Conservation (phyloP, 1,284 basidiomycete genomes). For the Boletus holoroseus region DNA sequence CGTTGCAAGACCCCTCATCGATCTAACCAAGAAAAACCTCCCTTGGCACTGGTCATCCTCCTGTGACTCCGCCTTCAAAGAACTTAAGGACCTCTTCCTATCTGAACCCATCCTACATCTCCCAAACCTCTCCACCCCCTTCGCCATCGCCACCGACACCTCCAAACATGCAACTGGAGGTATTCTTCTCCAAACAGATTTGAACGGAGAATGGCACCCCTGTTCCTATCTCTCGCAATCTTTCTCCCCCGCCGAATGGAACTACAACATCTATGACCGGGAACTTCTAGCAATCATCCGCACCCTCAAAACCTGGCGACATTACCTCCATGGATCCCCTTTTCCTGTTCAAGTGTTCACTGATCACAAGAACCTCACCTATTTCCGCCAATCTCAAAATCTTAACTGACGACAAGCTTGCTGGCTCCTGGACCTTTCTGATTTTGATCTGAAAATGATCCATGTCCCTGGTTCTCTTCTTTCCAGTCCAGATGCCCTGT, state of each 20-base stretch:
- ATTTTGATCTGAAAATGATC: background rate
- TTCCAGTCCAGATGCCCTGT: background rate
- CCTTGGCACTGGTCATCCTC: background rate
- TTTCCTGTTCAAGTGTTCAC: background rate
- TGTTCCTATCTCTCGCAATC: too few species aligned
- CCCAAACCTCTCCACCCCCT: too few species aligned
- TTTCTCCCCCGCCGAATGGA: too few species aligned
- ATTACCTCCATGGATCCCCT: background rate
- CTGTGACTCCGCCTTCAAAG: too few species aligned
- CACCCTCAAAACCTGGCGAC: background rate
- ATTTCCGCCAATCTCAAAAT: rapidly evolving
- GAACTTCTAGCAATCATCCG: background rate
- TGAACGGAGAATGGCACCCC: too few species aligned
- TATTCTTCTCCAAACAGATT: too few species aligned
- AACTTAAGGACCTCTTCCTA: too few species aligned
- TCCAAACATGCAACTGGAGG: too few species aligned
- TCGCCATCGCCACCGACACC: too few species aligned
- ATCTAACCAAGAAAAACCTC: background rate
- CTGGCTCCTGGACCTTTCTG: background rate
- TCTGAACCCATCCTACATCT: too few species aligned
- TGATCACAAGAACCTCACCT: background rate
- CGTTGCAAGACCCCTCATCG: rapidly evolving
- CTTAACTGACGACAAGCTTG: background rate
- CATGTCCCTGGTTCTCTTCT: rapidly evolving
- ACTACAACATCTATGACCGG: too few species aligned